Evolutionary conservation across 768 basidiomycete genomes (phyloP), one percentile per base, ranked within the genome.

Genomic region (Chalciporus chontae): DNA sequence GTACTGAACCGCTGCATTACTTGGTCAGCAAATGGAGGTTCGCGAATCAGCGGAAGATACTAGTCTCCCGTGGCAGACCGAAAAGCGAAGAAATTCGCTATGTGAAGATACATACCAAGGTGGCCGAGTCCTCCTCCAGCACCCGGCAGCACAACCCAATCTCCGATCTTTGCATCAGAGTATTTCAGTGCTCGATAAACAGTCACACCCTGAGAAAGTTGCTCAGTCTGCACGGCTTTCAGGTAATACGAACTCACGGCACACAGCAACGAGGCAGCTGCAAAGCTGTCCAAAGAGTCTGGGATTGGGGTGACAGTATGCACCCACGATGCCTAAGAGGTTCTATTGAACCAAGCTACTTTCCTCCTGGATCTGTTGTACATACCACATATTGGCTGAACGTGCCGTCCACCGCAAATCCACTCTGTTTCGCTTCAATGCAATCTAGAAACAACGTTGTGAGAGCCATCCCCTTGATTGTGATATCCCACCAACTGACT

Each of bases 151-250:
- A 83, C 84, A 52, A 90, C 72, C 81, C 82, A 89, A 48, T 94
- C 81, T 26, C 90, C 87, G 8, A 82, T 77, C 24, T 68, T 73
- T 7, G 81, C 76, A 47, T 78, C 71, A 45, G 80, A 77, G 64
- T 85, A 76, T 67, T 93, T 94, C 57, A 94, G 71, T 0, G 90
- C 92, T 50, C 88, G 85, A 62, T 91, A 94, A 2, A 89, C 88
- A 3, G 92, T 94, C 18, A 94, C 73, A 40, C 88, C 89, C 84
- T 85, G 43, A 1, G 38, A 4, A 3, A 38, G 7, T 26, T 3
- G 15, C 24, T 17, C 1, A 15, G 4, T 23, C 11, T 10, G 10
- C 11, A 29, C 19, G 13, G n/a, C 29, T 9, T 14, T 29, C 8
- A 3, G 24, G 13, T 8, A 0, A 17, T 10, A 39, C 1, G 2